Evolutionary conservation across 441 rosid species (phyloP).

Genomic region (Pelargonium fulgidum): DNA sequence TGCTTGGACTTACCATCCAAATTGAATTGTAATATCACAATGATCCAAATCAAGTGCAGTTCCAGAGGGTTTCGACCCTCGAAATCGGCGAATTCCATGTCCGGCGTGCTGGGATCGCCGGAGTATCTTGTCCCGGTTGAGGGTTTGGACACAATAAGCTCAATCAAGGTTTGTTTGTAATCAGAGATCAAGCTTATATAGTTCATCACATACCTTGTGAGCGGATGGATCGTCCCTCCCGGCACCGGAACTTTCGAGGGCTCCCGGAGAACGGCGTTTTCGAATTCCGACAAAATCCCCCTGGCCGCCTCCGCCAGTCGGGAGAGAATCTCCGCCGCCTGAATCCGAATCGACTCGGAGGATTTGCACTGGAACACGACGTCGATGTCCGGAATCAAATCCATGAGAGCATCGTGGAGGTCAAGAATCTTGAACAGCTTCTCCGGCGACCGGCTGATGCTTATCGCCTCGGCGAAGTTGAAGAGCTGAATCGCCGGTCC

Average conservation of each 20-base stretch:
- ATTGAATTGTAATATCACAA: constrained; percentile 74
- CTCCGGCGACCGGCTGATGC: constrained; percentile 61
- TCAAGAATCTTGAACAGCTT: constrained; percentile 58
- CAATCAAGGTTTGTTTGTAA: constrained; percentile 51
- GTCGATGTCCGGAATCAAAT: constrained; percentile 48
- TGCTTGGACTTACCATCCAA: constrained; percentile 50
- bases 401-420: constrained; percentile 48
- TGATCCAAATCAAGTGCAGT: constrained; percentile 80
- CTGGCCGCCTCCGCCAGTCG: constrained; percentile 74
- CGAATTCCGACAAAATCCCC: constrained; percentile 78
- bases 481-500: constrained; percentile 54
- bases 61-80: constrained; percentile 63
- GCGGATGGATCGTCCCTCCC: constrained; percentile 57
- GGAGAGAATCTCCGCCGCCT: constrained; percentile 68
- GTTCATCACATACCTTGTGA: constrained; percentile 73
- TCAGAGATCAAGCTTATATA: constrained; percentile 64
- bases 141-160: constrained; percentile 74
- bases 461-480: constrained; percentile 56
- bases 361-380: constrained; percentile 41
- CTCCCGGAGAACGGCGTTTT: constrained; percentile 60
- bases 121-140: constrained; percentile 51
- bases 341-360: constrained; percentile 38
- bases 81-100: constrained; percentile 43
- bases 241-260: constrained; percentile 53
- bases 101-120: constrained; percentile 42